Evolutionary conservation across 169 alveolate species (phyloP), one percentile per base, ranked within the genome.

Genomic region (Cryptosporidium sp.): DNA sequence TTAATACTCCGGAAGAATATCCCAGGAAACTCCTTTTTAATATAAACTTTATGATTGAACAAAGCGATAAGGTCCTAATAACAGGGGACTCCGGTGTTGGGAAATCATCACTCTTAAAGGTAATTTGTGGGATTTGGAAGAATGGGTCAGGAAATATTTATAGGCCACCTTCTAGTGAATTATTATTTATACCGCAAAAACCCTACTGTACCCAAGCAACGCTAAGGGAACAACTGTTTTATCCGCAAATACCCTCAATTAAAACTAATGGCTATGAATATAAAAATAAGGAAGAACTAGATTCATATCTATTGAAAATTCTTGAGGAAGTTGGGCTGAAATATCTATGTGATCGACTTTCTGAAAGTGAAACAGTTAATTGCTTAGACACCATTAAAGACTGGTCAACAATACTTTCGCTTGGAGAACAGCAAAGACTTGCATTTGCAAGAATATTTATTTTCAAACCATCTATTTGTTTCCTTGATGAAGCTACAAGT

Each of bases 401-500:
- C 45, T 85, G 92, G 92, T 69, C 87, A 10, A 67, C 37, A 45
- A 71, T 58, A 65, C 86, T 92, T 70, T 92, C 94, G 12, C 85
- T 91, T 53, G 94, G 94, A 29, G 93, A 92, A 70, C 92, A 92
- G 62, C 94, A 92, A 87, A 68, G 93, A 68, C 86, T 92, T 7
- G 94, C 93, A n/a, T 89, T 92, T 31, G 94, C 92, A 69, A 80
- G 94, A 67, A 85, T 92, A 35, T 60, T 92, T 4, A 85, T 86
- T 44, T 85, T 91, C 39, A 69, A 69, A 31, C 93, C 94, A 45
- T 80, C 53, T 44, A 61, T 92, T 29, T 75, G 91, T 35, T 69
- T 92, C 10, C 67, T 92, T 53, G 94, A 92, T 86, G 94, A 92
- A 69, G 94, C 94, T 44, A 92, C 94, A 12, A 75, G 92, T 53